Evolutionary conservation across 352 stramenopile species (phyloP).

Genomic region (Phytophthora tentaculata): DNA sequence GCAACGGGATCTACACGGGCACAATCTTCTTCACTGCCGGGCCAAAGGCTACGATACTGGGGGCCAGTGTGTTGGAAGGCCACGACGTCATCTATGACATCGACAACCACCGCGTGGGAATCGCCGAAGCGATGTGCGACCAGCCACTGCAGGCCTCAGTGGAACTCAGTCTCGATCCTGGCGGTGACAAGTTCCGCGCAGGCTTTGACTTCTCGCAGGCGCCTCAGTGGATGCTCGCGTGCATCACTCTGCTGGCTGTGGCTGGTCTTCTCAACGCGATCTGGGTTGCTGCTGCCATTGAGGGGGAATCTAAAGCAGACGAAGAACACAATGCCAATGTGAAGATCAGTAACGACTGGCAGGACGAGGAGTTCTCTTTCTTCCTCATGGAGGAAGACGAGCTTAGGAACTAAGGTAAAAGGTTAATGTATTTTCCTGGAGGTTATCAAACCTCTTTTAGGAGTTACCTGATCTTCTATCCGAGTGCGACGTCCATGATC

Average conservation of each 20-base stretch:
- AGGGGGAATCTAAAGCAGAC: slow-evolving; percentile 8
- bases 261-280: slow-evolving; percentile 58
- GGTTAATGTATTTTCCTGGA: slow-evolving; percentile 30
- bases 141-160: slow-evolving; percentile 32
- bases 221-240: slow-evolving; percentile 48
- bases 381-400: slow-evolving; percentile 58
- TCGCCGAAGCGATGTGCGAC: slow-evolving; percentile 66
- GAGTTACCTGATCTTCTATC: slow-evolving; percentile 41
- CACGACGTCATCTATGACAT: slow-evolving; percentile 87
- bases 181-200: slow-evolving; percentile 61
- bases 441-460: not conserved
- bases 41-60: slow-evolving; percentile 75
- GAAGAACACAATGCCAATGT: slow-evolving; percentile 1
- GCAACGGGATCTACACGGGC: slow-evolving; percentile 49
- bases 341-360: slow-evolving; percentile 21
- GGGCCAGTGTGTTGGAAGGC: slow-evolving; percentile 63
- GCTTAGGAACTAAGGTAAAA: slow-evolving; percentile 20
- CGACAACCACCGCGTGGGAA: slow-evolving; percentile 72
- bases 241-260: slow-evolving; percentile 49
- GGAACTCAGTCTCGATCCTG: slow-evolving; percentile 61
- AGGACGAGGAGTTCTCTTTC: slow-evolving; percentile 51
- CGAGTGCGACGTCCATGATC: slow-evolving; percentile 87
- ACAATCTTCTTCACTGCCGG: slow-evolving; percentile 75
- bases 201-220: slow-evolving; percentile 46
- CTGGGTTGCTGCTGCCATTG: slow-evolving; percentile 46